A percentile compares a stretch with the other conserved stretches of the same genome.
Evolutionary conservation across 2,329 filamentous ascomycete species (phyloP).

Genomic region (Sordariomycetes sp.): DNA sequence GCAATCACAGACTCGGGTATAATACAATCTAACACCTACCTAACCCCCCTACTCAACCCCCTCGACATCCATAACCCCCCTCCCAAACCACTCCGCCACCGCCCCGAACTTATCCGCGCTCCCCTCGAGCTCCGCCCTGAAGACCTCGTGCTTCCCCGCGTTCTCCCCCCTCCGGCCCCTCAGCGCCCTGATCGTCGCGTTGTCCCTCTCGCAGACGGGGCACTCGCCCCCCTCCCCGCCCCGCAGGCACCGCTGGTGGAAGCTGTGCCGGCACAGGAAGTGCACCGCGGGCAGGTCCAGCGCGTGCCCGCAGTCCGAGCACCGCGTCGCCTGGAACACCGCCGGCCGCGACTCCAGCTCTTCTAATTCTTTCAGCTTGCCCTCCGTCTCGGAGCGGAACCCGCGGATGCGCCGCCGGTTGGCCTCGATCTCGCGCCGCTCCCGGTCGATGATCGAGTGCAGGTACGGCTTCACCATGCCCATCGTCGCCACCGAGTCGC

Average conservation of each 20-base stretch:
- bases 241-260: conserved; percentile 79
- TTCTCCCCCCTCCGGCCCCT: conserved; percentile 78
- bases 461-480: conserved; percentile 94
- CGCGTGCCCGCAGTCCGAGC: conserved; percentile 65
- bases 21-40: too few species aligned
- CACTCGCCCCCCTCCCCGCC: conserved; percentile 54
- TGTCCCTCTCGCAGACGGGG: conserved; percentile 72
- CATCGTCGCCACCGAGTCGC: conserved; percentile 73
- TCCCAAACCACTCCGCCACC: conserved; percentile 87
- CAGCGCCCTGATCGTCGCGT: conserved; percentile 82
- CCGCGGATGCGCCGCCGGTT: conserved; percentile 76
- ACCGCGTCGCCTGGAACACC: conserved; percentile 85
- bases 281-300: conserved; percentile 87
- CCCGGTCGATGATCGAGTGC: conserved; percentile 75
- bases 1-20: too few species aligned
- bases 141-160: conserved; percentile 79
- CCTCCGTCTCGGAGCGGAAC: conserved; percentile 73
- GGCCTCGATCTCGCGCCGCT: conserved; percentile 70
- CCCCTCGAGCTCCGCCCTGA: conserved; percentile 65
- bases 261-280: conserved; percentile 94
- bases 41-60: background rate
- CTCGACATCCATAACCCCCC: conserved; percentile 63
- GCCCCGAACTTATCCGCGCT: conserved; percentile 82
- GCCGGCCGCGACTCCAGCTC: conserved; percentile 70
- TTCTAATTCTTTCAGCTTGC: conserved; percentile 67